Evolutionary conservation across 2,329 filamentous ascomycete genomes (phyloP).

Genomic region (Dactylellina drechsleri): DNA sequence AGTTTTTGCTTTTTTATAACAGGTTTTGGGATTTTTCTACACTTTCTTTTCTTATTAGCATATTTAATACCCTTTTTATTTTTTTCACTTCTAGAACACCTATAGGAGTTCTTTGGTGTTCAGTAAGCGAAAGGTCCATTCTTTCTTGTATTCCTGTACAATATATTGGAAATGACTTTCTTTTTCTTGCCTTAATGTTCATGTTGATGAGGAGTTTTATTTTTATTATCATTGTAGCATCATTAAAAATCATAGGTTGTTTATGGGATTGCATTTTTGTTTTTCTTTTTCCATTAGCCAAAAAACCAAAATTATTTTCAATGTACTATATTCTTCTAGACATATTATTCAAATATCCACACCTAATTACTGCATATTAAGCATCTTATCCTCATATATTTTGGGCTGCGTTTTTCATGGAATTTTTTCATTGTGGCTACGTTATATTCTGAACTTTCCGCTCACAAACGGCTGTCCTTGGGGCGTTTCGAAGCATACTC

Average conservation of each 20-base stretch:
- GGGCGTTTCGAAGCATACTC: too few species aligned
- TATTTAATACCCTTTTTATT: slow-evolving; percentile 32
- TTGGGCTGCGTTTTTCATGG: slow-evolving; percentile 9
- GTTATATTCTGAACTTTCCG: not conserved
- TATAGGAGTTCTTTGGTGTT: slow-evolving; percentile 48
- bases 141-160: slow-evolving; percentile 52
- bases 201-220: slow-evolving; percentile 36
- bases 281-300: not conserved
- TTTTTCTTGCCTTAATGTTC: slow-evolving; percentile 55
- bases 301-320: slow-evolving; percentile 9
- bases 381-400: not conserved
- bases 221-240: slow-evolving; percentile 29
- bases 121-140: slow-evolving; percentile 50
- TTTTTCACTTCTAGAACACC: slow-evolving; percentile 52
- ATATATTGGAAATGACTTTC: slow-evolving; percentile 33
- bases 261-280: slow-evolving; percentile 14
- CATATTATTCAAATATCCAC: slow-evolving; percentile 5
- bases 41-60: slow-evolving; percentile 55
- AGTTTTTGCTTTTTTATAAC: slow-evolving; percentile 50
- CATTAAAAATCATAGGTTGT: slow-evolving; percentile 10
- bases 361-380: slow-evolving; percentile 7
- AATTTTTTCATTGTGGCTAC: slow-evolving; percentile 7
- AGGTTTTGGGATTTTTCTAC: slow-evolving; percentile 54
- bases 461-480: too few species aligned
- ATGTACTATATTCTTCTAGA: slow-evolving; percentile 17